Base-by-base conservation (phyloP, 1,284 basidiomycete species). In the Psilocybe mexicana region DNA sequence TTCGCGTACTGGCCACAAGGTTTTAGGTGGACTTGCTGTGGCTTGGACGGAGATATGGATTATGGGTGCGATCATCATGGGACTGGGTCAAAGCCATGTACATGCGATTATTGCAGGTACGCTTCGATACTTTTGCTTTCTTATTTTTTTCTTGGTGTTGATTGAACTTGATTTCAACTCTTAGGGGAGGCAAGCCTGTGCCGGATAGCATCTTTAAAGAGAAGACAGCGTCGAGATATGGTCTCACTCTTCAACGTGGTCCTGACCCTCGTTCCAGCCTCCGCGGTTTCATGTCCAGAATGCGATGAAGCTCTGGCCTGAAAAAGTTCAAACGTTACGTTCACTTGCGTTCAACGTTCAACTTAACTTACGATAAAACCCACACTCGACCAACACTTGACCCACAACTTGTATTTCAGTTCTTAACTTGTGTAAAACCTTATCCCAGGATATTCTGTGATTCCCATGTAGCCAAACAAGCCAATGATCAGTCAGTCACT, bases 41-140 rank as follows among this genome's bases (percentile, higher is more conserved):
- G 73, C 3, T 64, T 63, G 48, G 61, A 68, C 46, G 72, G 62
- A 0, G 68, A 54, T 7, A 72, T 72, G 69, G 49, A 67, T 10
- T 72, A 58, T 43, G 73, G 74, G 28, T 75, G 74, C 53, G 74
- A 76, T 58, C 74, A 75, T 61, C 74, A 76, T 64, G 74, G 74
- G 56, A 72, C 63, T 26, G 83, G 83, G 2, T 62, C 60, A 2
- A 67, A 61, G n/a, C 70, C 71, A 1, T 76, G 74, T 53, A 70
- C 72, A 43, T 76, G 73, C 55, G 72, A 75, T 61, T 75, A 70
- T 57, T 76, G 73, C 72, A 66, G 66, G 73, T 72, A n/a, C 30
- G 66, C 67, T 33, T 8, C 30, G 33, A 14, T 18, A 25, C 33
- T 43, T 35, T 12, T 24, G 28, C 40, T n/a, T n/a, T n/a, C n/a